Conservation (phyloP, 345 rosid species). For the Jatropha curcas region DNA sequence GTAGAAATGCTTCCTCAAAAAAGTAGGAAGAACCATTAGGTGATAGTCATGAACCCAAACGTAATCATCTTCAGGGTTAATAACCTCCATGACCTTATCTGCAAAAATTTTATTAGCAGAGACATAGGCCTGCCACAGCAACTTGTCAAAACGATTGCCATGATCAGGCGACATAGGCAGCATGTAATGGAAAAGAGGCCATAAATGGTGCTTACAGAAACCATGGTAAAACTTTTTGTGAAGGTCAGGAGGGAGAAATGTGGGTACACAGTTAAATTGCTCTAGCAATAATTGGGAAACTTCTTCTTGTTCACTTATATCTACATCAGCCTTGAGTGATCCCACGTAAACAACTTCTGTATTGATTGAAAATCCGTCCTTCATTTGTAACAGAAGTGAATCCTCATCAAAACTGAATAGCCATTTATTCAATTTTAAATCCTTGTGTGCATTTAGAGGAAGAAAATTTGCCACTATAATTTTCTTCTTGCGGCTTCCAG, state of each 20-base stretch:
- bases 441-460: slow-evolving; percentile 38
- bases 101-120: slow-evolving; percentile 48
- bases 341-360: slow-evolving; percentile 42
- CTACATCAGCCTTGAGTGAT: slow-evolving; percentile 44
- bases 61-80: slow-evolving; percentile 41
- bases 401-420: slow-evolving; percentile 44
- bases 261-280: slow-evolving; percentile 43
- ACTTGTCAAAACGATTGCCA: slow-evolving; percentile 39
- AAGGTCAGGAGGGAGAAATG: slow-evolving; percentile 45
- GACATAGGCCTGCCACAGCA: slow-evolving; percentile 46
- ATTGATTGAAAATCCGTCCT: slow-evolving; percentile 39
- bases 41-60: slow-evolving; percentile 58
- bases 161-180: slow-evolving; percentile 42
- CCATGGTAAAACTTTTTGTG: slow-evolving; percentile 41
- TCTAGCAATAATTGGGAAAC: slow-evolving; percentile 41
- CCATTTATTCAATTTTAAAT: slow-evolving; percentile 36
- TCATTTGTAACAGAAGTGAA: slow-evolving; percentile 37
- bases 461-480: slow-evolving; percentile 46
- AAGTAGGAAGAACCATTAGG: slow-evolving; percentile 48
- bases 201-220: slow-evolving; percentile 50
- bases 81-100: slow-evolving; percentile 46
- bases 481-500: slow-evolving; percentile 26
- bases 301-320: slow-evolving; percentile 42
- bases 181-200: slow-evolving; percentile 58
- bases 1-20: slow-evolving; percentile 43